These are phyloP conservation scores for Dendrocalamus latiflorus DNA, from an alignment of 202 grass and related monocot genomes.

Conservation along the genomic window DNA sequence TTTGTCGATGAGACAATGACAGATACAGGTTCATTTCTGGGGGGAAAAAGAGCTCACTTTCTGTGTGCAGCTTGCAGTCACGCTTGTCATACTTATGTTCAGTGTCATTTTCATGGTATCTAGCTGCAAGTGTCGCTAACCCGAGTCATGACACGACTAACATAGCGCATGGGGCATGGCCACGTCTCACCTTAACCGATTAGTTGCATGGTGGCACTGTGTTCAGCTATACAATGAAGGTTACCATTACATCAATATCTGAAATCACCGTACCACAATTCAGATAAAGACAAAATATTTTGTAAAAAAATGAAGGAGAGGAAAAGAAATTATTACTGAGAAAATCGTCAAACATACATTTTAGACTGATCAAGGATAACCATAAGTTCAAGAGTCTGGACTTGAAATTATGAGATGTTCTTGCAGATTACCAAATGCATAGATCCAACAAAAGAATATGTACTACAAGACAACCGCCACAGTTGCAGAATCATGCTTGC, in stretches of 20 bases:
- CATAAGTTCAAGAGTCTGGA: not conserved
- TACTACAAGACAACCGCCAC: slow-evolving; percentile 18
- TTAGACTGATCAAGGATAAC: not conserved
- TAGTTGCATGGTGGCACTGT: not conserved
- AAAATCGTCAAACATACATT: not conserved
- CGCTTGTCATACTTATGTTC: not conserved
- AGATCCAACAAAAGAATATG: slow-evolving; percentile 54
- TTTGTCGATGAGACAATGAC: slow-evolving; percentile 2
- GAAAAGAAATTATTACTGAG: not conserved
- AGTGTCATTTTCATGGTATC: slow-evolving; percentile 32
- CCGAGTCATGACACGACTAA: slow-evolving; percentile 4
- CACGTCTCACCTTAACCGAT: not conserved
- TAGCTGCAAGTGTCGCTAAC: slow-evolving; percentile 17
- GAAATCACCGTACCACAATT: not conserved
- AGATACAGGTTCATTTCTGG: slow-evolving; percentile 9
- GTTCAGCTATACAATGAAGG: not conserved
- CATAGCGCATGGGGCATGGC: slow-evolving; percentile 6
- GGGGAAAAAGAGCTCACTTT: not conserved
- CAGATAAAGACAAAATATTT: not conserved
- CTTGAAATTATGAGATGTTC: not conserved
- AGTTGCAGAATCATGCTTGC: slow-evolving; percentile 19
- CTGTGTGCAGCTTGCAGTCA: slow-evolving; percentile 18
- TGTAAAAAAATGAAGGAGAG: not conserved
- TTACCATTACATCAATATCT: not conserved
- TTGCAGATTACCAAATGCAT: not conserved